Evolutionary conservation across 441 rosid species (phyloP).

Genomic region (Aleurites moluccanus): DNA sequence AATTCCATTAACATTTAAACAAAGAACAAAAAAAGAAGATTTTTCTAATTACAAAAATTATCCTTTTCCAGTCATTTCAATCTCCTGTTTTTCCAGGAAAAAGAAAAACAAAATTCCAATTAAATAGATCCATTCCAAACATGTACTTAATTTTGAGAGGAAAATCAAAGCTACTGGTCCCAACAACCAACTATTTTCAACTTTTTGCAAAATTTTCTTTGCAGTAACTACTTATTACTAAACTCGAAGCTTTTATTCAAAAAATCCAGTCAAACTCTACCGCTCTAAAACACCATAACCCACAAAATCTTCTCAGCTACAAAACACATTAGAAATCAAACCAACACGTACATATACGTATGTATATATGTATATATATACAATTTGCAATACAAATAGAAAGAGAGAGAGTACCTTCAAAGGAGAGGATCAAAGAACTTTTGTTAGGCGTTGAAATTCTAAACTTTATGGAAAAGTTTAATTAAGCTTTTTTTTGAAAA

Average conservation of each 20-base stretch:
- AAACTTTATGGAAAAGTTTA: background rate
- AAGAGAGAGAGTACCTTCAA: slow-evolving; percentile 19
- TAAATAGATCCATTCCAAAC: background rate
- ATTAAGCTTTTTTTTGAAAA: slow-evolving; percentile 6
- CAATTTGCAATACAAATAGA: background rate
- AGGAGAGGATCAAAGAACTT: slow-evolving; percentile 12
- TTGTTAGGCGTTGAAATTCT: slow-evolving; percentile 12
- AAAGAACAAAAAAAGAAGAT: background rate
- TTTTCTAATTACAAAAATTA: too few species aligned
- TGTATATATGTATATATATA: background rate
- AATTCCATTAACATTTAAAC: background rate
- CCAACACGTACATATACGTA: too few species aligned
- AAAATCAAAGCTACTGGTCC: background rate
- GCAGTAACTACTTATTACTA: background rate
- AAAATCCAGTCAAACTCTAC: background rate
- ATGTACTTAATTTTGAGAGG: background rate
- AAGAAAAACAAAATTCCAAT: background rate
- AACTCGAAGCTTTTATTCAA: background rate
- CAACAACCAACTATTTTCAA: background rate
- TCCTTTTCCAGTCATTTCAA: background rate
- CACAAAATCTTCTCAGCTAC: slow-evolving; percentile 9
- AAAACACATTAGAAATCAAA: slow-evolving; percentile 8
- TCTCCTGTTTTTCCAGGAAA: background rate
- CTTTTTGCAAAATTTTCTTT: background rate
- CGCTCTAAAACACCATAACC: background rate